A percentile compares a stretch with the other conserved stretches of the same genome.
phyloP scores from a whole-genome alignment of 805 yeast genomes.

The Candida schatavii region DNA sequence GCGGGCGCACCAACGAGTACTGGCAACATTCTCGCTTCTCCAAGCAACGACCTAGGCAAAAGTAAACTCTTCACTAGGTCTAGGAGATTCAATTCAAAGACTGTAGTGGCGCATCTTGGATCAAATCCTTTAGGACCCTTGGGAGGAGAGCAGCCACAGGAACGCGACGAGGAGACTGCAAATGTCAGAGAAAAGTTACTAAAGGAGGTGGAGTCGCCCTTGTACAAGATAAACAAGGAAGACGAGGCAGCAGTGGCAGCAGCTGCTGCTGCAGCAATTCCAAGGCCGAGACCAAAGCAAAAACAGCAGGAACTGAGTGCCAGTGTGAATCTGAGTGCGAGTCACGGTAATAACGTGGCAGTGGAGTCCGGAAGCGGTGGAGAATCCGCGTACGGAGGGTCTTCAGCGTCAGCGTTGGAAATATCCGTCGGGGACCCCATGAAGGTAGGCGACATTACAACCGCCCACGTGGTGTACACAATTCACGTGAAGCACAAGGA shows the following conservation, averaged over 20 bases:
- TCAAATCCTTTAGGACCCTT: constrained; percentile 27
- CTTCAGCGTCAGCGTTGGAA: constrained; percentile 39
- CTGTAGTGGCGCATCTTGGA: constrained; percentile 17
- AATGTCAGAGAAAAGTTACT: constrained; percentile 22
- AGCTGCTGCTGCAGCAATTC: constrained; percentile 6
- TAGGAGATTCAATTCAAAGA: constrained; percentile 26
- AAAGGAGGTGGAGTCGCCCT: constrained; percentile 52
- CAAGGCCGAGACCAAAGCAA: constrained; percentile 4
- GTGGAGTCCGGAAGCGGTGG: too few relatives aligned
- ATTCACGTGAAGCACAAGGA: constrained; percentile 62
- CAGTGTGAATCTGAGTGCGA: constrained; percentile 4
- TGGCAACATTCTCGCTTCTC: constrained; percentile 3
- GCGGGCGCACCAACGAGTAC: constrained; percentile 7
- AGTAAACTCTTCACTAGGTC: constrained; percentile 31
- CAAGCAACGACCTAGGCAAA: constrained; percentile 20
- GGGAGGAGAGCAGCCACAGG: constrained; percentile 12
- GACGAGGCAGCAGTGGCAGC: constrained; percentile 8
- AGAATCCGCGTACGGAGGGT: too few relatives aligned
- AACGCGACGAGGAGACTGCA: constrained; percentile 8
- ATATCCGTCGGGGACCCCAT: constrained; percentile 86
- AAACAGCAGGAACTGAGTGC: constrained; percentile 6
- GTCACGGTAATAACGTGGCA: constrained; percentile 8
- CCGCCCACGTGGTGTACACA: constrained; percentile 84
- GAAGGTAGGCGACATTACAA: constrained; percentile 86
- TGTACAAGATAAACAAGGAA: constrained; percentile 41